Percentiles rank a stretch among this genome's conserved stretches.
Evolutionary conservation across 176 grass and related monocot species (phyloP).

Genomic region (Avena atlantica): DNA sequence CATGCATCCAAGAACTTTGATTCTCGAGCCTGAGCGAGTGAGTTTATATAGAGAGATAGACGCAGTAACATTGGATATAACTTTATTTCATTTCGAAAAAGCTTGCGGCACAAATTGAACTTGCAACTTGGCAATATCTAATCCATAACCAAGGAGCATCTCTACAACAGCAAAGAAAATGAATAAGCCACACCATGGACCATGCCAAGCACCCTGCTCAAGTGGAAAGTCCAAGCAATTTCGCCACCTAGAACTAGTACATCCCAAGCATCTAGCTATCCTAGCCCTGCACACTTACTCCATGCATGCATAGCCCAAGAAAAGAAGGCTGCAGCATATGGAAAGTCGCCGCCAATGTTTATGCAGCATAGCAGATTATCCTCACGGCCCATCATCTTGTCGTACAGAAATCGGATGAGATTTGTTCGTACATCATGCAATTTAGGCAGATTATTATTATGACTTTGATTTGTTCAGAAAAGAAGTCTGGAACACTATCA

Average conservation of each 20-base stretch:
- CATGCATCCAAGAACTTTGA: slow-evolving; percentile 2
- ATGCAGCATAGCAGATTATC: background rate
- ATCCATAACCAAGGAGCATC: too few species aligned
- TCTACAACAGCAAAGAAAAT: slow-evolving; percentile 42
- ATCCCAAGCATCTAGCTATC: background rate
- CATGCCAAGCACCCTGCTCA: background rate
- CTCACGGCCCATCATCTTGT: too few species aligned
- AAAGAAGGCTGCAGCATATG: background rate
- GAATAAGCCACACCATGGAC: slow-evolving; percentile 46
- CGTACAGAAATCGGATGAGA: too few species aligned
- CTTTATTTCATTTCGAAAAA: too few species aligned
- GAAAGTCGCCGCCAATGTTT: background rate
- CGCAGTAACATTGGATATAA: too few species aligned
- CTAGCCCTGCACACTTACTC: background rate
- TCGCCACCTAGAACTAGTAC: background rate
- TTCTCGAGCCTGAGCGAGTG: background rate
- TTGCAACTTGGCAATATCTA: too few species aligned
- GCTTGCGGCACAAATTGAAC: too few species aligned
- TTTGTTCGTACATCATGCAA: too few species aligned
- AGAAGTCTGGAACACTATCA: too few species aligned
- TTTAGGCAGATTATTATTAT: background rate
- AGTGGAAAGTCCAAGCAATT: too few species aligned
- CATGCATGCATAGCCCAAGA: background rate
- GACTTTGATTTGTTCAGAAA: too few species aligned
- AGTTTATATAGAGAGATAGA: background rate